Conservation (phyloP, 495 filamentous ascomycete species). For the Viridothelium virens region DNA sequence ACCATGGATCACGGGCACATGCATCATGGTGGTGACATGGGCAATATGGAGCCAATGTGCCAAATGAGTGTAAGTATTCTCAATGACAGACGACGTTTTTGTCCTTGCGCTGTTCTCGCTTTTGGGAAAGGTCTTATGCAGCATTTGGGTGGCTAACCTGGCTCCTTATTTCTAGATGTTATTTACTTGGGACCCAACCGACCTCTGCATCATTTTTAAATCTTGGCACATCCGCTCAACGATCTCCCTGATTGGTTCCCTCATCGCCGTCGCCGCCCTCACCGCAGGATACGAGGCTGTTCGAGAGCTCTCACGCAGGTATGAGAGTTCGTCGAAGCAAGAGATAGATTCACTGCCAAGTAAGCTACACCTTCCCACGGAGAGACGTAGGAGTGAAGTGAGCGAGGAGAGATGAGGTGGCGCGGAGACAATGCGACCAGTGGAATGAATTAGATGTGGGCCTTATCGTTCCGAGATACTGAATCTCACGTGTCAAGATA, state of each 20-base stretch:
- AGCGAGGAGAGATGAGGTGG: constrained; percentile 9
- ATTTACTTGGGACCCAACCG: constrained; percentile 86
- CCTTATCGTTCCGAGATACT: constrained; percentile 6
- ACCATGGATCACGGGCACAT: constrained; percentile 13
- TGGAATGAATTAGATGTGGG: background rate
- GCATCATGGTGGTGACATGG: constrained; percentile 41
- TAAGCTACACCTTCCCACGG: constrained; percentile 37
- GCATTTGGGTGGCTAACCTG: background rate
- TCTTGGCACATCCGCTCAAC: constrained; percentile 76
- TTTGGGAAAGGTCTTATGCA: background rate
- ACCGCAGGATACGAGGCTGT: constrained; percentile 87
- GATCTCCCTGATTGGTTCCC: constrained; percentile 66
- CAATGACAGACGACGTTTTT: background rate
- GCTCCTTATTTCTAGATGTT: constrained; percentile 59
- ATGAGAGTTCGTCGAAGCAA: constrained; percentile 48
- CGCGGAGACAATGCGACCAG: constrained; percentile 5
- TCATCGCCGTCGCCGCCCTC: constrained; percentile 71
- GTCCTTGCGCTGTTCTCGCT: background rate
- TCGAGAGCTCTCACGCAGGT: constrained; percentile 64
- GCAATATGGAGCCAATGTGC: constrained; percentile 44
- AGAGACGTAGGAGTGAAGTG: background rate
- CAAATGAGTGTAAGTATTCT: constrained; percentile 63
- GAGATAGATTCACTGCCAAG: constrained; percentile 47
- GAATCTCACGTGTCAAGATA: constrained; percentile 16
- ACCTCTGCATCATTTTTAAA: constrained; percentile 92